These are phyloP conservation scores for Croton setiger DNA, from an alignment of 441 rosid genomes.

Conservation along the genomic window DNA sequence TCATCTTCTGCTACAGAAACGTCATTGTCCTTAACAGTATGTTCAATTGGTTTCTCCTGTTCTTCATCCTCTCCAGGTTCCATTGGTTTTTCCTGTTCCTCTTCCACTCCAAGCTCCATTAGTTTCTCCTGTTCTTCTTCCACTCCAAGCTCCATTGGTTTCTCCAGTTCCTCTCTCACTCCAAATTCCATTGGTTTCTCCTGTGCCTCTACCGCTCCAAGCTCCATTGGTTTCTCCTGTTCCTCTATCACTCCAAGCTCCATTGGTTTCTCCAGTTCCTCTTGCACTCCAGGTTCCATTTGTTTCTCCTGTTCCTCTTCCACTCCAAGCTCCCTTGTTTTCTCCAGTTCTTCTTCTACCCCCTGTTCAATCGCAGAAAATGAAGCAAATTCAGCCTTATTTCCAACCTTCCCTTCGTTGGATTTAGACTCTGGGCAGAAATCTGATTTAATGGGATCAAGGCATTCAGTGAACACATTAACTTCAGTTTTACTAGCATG, in stretches of 20 bases:
- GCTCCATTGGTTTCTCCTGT: too few species aligned
- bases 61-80: too few species aligned
- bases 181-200: slow-evolving; percentile 36
- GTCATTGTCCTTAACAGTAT: slow-evolving; percentile 13
- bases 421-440: slow-evolving; percentile 26
- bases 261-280: too few species aligned
- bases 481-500: slow-evolving; percentile 38
- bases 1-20: slow-evolving; percentile 24
- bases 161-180: slow-evolving; percentile 32
- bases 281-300: too few species aligned
- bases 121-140: too few species aligned
- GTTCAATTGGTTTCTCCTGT: slow-evolving; percentile 18
- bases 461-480: slow-evolving; percentile 33
- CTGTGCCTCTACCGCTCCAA: too few species aligned
- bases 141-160: slow-evolving; percentile 19
- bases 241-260: too few species aligned
- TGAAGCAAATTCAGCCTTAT: slow-evolving; percentile 36
- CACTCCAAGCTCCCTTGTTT: slow-evolving; percentile 18
- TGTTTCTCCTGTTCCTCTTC: too few species aligned
- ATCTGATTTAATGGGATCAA: slow-evolving; percentile 33
- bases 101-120: too few species aligned
- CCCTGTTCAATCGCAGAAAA: slow-evolving; percentile 43
- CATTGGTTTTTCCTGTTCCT: too few species aligned
- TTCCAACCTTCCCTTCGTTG: slow-evolving; percentile 30
- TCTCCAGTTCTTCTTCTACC: slow-evolving; percentile 33